Evolutionary conservation across 2,329 filamentous ascomycete species (phyloP).

Genomic region (Monosporascus ibericus): DNA sequence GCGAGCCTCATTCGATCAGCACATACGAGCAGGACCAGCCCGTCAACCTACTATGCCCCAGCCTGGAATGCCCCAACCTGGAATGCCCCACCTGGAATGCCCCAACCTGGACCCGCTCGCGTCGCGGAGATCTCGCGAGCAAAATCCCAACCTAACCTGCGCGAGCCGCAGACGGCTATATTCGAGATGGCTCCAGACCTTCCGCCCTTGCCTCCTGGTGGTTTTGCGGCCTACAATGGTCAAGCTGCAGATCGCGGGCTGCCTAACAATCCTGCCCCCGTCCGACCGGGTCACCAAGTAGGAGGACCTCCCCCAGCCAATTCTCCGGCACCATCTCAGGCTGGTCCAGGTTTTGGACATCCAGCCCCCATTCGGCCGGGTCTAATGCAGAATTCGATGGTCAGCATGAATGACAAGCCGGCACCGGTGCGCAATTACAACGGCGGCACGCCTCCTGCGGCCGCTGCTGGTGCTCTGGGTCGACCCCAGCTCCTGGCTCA

Average conservation of each 20-base stretch:
- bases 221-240: conserved; percentile 26
- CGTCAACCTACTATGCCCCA: conserved; percentile 24
- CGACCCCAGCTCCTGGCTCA: conserved; percentile 33
- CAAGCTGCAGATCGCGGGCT: conserved; percentile 14
- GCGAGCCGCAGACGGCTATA: conserved; percentile 58
- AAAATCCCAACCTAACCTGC: conserved; percentile 62
- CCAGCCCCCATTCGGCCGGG: conserved; percentile 59
- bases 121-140: conserved; percentile 51
- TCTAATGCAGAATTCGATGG: conserved; percentile 52
- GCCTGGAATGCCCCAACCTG: conserved; percentile 35
- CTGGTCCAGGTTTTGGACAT: conserved; percentile 41
- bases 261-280: conserved; percentile 20
- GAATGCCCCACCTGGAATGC: conserved; percentile 25
- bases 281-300: conserved; percentile 21
- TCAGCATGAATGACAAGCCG: conserved; percentile 50
- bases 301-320: conserved; percentile 14
- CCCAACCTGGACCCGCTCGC: conserved; percentile 44
- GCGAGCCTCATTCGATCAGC: conserved; percentile 42
- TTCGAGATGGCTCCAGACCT: conserved; percentile 68
- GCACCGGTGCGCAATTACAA: conserved; percentile 52
- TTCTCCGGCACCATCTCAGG: conserved; percentile 8
- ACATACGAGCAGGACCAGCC: conserved; percentile 31
- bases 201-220: conserved; percentile 43
- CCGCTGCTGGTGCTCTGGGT: conserved; percentile 25
- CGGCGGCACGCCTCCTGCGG: conserved; percentile 38